Base-by-base conservation (phyloP, 129 eudicot species). In the Glebionis coronaria region DNA sequence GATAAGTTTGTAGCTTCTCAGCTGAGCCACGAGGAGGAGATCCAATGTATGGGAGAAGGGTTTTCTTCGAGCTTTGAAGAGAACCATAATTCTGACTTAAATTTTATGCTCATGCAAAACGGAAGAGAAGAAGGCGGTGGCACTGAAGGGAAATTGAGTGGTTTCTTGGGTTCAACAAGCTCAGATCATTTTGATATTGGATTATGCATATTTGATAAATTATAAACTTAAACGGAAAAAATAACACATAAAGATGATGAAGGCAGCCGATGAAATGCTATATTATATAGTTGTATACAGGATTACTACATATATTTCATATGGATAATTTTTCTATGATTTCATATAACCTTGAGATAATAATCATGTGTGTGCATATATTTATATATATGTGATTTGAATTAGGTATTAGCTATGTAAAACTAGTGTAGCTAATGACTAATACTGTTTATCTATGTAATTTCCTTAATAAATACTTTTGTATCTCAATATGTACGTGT, bases 1-100 rank as follows among this genome's bases (percentile, higher is more conserved):
- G 98, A 93, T 68, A 93, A 86, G 78, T 88, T 93, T 80, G 98
- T 93, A 21, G 98, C 98, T 52, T 93, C 98, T 27, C 98, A 93
- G 70, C 45, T 93, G 65, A 88, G 98, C 74, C 98, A 92, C 27
- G 98, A 81, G 67, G 81, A 80, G 29, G 75, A 76, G 42, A 68
- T 60, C 4, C 66, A 38, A 55, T 35, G 70, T 9, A 67, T 49
- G 21, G 72, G 70, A 57, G 82, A 65, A 61, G 38, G 54, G 56
- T 68, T 65, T 40, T 58, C 76, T 3, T 55, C 65, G 4, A 61
- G 61, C 49, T 77, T 82, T 5, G 80, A 56, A 44, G 71, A 50
- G 40, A 70, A 70, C 40, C 59, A 50, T 23, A 61, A 54, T 61
- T 52, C 51, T n/a, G 70, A 61, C 19, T 76, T 61, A 28, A 28